phyloP scores from a whole-genome alignment of 2,329 filamentous ascomycete species.

The Penicillium sp. region DNA sequence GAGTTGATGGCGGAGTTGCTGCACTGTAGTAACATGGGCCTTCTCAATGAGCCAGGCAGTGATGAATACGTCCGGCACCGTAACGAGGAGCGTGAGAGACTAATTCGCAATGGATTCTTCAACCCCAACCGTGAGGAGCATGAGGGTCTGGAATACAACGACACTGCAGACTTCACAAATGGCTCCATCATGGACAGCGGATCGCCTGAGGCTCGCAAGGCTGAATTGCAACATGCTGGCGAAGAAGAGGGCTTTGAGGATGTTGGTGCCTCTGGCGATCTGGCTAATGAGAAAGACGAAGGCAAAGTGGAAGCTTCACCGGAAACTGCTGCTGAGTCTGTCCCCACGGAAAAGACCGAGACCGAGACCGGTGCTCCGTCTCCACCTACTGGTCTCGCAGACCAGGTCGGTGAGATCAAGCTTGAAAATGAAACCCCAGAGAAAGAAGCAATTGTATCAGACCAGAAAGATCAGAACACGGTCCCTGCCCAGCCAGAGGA shows the following conservation, averaged over 20 bases:
- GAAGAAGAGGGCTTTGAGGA: constrained; percentile 95
- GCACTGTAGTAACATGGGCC: constrained; percentile 97
- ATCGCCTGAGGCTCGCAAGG: constrained; percentile 65
- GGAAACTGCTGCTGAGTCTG: constrained; percentile 14
- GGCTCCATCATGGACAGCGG: constrained; percentile 43
- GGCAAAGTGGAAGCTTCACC: constrained; percentile 43
- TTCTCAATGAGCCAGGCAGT: constrained; percentile 86
- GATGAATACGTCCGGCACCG: constrained; percentile 79
- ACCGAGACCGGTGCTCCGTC: constrained; percentile 32
- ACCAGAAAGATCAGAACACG: constrained; percentile 11
- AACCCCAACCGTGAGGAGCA: constrained; percentile 45
- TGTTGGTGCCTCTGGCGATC: constrained; percentile 67
- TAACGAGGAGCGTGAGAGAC: constrained; percentile 75
- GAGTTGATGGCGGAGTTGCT: constrained; percentile 97
- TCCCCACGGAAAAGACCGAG: neutral
- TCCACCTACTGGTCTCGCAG: constrained; percentile 55
- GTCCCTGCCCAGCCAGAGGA: constrained; percentile 63
- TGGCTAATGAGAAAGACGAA: constrained; percentile 68
- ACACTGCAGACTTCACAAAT: constrained; percentile 45
- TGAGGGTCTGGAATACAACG: constrained; percentile 57
- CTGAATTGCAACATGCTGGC: constrained; percentile 59
- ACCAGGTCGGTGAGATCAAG: constrained; percentile 56
- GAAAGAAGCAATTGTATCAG: constrained; percentile 2
- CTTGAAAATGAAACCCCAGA: constrained; percentile 43
- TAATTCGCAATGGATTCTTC: constrained; percentile 75